A percentile compares a stretch with the other conserved stretches of the same genome.
These are phyloP conservation scores for Aspergillus sp. DNA, from an alignment of 2,329 filamentous ascomycete species.

Conservation along the genomic window DNA sequence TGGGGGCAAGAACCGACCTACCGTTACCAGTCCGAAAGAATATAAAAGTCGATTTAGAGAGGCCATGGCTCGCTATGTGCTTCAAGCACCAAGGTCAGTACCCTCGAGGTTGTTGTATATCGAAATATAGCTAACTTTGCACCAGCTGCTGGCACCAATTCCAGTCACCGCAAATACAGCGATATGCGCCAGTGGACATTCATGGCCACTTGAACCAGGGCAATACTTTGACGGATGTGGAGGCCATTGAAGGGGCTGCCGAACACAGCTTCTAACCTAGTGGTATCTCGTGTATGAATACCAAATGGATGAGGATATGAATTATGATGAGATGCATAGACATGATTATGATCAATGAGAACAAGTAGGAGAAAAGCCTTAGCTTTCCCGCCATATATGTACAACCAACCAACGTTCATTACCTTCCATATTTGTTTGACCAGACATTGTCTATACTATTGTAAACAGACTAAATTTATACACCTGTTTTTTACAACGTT, in stretches of 20 bases:
- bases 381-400: not conserved
- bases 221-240: constrained; percentile 20
- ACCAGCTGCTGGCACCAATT: constrained; percentile 50
- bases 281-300: not conserved
- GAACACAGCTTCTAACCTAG: not conserved
- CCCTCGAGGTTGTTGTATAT: not conserved
- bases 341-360: not conserved
- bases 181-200: constrained; percentile 30
- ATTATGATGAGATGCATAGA: constrained; percentile 7
- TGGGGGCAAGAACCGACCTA: constrained; percentile 79
- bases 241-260: constrained; percentile 20
- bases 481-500: not conserved
- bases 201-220: constrained; percentile 13
- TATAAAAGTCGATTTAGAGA: constrained; percentile 95
- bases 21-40: constrained; percentile 94
- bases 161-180: constrained; percentile 32
- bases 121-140: constrained; percentile 1
- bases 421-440: not conserved
- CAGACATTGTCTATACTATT: not conserved
- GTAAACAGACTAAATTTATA: not conserved
- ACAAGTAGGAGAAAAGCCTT: not conserved
- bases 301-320: constrained; percentile 4
- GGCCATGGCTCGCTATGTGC: constrained; percentile 84
- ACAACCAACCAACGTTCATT: not conserved
- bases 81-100: constrained; percentile 50